Conservation (phyloP, 768 basidiomycete genomes). For the Hydnomerulius pinastri region DNA sequence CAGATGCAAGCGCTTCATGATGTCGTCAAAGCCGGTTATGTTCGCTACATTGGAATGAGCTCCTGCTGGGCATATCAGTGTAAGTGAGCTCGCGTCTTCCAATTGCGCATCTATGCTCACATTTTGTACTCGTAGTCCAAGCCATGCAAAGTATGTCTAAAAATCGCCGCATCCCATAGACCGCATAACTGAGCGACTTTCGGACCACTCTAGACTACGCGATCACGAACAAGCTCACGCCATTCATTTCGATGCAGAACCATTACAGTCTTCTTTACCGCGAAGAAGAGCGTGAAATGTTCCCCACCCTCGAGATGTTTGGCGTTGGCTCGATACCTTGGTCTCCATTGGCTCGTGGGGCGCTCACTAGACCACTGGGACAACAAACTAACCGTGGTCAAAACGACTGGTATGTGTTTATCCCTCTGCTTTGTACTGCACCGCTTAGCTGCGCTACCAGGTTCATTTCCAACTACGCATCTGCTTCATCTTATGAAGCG, state of each 20-base stretch:
- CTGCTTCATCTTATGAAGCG: constrained; percentile 23
- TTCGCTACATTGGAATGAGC: constrained; percentile 47
- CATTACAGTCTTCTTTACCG: constrained; percentile 57
- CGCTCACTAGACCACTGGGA: constrained; percentile 35
- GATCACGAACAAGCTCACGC: constrained; percentile 45
- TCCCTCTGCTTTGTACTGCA: background rate
- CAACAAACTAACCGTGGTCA: constrained; percentile 28
- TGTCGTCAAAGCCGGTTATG: constrained; percentile 50
- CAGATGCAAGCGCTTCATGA: constrained; percentile 54
- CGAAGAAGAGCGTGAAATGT: constrained; percentile 63
- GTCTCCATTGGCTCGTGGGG: constrained; percentile 43
- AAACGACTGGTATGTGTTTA: constrained; percentile 21
- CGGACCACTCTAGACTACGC: constrained; percentile 40
- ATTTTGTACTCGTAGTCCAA: constrained; percentile 28
- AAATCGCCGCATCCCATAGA: background rate
- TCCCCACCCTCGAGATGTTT: constrained; percentile 49
- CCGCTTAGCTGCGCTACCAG: constrained; percentile 16
- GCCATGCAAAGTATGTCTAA: constrained; percentile 39
- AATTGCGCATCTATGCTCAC: constrained; percentile 1
- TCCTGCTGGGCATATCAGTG: constrained; percentile 45
- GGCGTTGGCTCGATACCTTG: constrained; percentile 50
- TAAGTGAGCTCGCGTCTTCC: constrained; percentile 11
- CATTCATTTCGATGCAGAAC: constrained; percentile 69
- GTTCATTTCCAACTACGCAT: constrained; percentile 27
- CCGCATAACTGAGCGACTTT: background rate